Conservation (phyloP, 1,139 yeast genomes). For the Hanseniaspora uvarum region DNA sequence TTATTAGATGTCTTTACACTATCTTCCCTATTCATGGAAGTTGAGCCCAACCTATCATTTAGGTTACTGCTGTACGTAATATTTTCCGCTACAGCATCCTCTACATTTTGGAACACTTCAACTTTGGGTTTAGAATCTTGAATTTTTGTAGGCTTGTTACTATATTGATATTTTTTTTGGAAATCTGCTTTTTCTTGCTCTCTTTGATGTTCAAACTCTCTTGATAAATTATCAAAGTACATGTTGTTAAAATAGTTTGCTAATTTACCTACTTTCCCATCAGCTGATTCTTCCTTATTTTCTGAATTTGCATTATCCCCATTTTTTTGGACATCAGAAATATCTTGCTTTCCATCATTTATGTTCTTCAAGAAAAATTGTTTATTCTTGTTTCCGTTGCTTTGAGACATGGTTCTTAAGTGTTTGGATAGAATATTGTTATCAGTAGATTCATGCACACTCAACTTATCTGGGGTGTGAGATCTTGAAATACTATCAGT, state of each 20-base stretch:
- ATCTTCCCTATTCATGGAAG: background rate
- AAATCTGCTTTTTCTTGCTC: slow-evolving; percentile 63
- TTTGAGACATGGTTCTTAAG: slow-evolving; percentile 15
- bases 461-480: background rate
- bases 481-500: background rate
- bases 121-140: slow-evolving; percentile 78
- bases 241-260: slow-evolving; percentile 63
- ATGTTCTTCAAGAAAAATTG: background rate
- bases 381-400: background rate
- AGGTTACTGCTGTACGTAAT: slow-evolving; percentile 26
- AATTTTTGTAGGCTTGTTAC: slow-evolving; percentile 55
- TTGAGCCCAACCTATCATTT: background rate
- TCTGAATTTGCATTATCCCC: background rate
- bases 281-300: background rate
- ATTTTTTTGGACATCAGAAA: background rate
- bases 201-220: slow-evolving; percentile 79
- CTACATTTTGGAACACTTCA: slow-evolving; percentile 79
- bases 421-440: slow-evolving; percentile 16
- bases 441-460: background rate
- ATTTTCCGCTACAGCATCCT: slow-evolving; percentile 65
- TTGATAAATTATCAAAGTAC: slow-evolving; percentile 71
- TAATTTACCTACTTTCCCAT: slow-evolving; percentile 43
- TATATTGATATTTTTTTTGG: slow-evolving; percentile 44
- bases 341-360: background rate
- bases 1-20: too few species aligned